Evolutionary conservation across 352 stramenopile genomes (phyloP).

Genomic region (Globisporangium viniferum): DNA sequence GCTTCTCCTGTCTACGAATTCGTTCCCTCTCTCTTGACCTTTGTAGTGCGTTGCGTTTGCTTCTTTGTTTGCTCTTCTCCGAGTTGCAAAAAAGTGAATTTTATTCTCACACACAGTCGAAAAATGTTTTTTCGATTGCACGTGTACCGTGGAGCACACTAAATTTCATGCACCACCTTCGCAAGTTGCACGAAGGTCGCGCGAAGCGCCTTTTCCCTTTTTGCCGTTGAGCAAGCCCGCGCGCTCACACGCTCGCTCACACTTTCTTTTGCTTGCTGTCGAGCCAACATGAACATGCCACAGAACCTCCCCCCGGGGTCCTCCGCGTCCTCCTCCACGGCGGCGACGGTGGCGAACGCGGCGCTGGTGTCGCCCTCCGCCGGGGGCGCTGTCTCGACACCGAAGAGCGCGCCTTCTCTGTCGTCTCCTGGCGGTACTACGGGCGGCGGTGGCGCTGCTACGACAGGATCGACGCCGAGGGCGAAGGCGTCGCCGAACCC

Average conservation of each 20-base stretch:
- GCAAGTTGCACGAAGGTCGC: neutral
- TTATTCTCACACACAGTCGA: too few species aligned
- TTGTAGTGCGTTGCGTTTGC: too few species aligned
- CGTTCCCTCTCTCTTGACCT: too few species aligned
- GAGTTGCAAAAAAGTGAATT: too few species aligned
- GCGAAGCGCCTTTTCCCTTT: neutral
- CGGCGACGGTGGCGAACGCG: neutral
- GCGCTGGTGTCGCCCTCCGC: neutral
- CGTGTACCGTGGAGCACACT: too few species aligned
- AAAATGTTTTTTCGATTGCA: too few species aligned
- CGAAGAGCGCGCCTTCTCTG: neutral
- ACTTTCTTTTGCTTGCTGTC: slow-evolving; percentile 8
- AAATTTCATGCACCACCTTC: too few species aligned
- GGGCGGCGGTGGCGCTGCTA: too few species aligned
- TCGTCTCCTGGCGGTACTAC: neutral
- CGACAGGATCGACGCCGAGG: neutral
- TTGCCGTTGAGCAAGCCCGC: neutral
- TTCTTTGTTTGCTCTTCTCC: too few species aligned
- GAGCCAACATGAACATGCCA: slow-evolving; percentile 21
- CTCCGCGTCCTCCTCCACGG: neutral
- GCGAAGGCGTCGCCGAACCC: neutral
- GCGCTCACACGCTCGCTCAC: neutral
- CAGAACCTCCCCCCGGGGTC: slow-evolving; percentile 5
- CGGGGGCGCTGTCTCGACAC: neutral
- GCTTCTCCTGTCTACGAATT: too few species aligned